Evolutionary conservation across 164 flowering plant species (phyloP).

Genomic region (Echeveria elegans): DNA sequence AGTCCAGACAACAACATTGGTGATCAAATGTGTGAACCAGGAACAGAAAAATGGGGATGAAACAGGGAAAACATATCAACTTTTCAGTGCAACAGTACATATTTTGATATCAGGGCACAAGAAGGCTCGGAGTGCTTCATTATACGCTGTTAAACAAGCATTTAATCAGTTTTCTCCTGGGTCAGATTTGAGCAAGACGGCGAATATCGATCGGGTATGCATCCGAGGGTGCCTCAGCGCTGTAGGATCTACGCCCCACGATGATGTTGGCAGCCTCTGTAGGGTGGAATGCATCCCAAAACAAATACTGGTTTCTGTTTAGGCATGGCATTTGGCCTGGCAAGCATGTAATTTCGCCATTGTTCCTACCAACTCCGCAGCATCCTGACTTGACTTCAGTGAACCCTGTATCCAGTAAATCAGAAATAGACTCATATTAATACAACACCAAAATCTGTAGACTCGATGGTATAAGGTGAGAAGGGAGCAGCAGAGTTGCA

Average conservation of each 20-base stretch:
- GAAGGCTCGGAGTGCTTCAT: neutral
- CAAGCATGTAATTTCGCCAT: constrained; percentile 72
- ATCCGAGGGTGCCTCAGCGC: constrained; percentile 44
- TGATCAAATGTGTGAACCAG: neutral
- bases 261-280: constrained; percentile 52
- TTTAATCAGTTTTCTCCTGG: neutral
- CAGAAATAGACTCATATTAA: neutral
- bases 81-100: neutral
- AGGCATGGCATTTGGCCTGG: neutral
- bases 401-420: constrained; percentile 35
- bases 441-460: neutral
- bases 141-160: neutral
- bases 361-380: constrained; percentile 88
- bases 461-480: neutral
- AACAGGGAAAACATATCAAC: neutral
- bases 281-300: neutral
- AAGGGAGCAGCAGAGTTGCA: neutral
- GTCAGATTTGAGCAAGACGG: constrained; percentile 27
- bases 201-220: constrained; percentile 21
- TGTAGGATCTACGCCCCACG: constrained; percentile 47
- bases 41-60: neutral
- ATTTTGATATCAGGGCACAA: neutral
- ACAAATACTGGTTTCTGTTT: neutral
- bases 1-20: neutral
- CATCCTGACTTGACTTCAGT: constrained; percentile 63